Percentiles rank a stretch among this genome's conserved stretches.
Conservation (phyloP, 768 basidiomycete species). For the Gloeopeniophorella convolvens region DNA sequence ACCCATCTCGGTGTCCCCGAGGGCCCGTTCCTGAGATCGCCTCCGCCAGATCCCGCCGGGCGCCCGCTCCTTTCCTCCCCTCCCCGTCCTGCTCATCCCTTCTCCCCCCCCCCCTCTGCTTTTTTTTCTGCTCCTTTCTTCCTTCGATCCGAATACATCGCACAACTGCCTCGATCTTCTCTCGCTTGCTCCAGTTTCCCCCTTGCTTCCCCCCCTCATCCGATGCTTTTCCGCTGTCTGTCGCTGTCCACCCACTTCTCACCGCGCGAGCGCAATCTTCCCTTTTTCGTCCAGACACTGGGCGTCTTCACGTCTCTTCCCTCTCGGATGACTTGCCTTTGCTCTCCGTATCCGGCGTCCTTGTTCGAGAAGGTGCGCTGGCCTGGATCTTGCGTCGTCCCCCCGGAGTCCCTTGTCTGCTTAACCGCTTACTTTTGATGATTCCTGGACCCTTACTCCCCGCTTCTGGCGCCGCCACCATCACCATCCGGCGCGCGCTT, state of each 20-base stretch:
- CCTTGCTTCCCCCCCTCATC: not conserved
- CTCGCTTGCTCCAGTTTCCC: not conserved
- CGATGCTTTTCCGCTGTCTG: not conserved
- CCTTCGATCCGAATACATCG: not conserved
- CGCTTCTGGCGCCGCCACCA: slow-evolving; percentile 14
- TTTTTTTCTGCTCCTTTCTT: not conserved
- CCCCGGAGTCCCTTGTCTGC: not conserved
- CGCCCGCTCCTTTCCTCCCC: slow-evolving; percentile 8
- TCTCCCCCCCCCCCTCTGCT: not conserved
- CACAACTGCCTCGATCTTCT: not conserved
- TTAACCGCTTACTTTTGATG: too few relatives aligned
- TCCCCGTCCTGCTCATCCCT: slow-evolving; percentile 15
- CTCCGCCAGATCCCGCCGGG: not conserved
- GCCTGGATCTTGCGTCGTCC: not conserved
- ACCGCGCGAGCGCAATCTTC: slow-evolving; percentile 6
- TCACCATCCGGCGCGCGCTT: slow-evolving; percentile 6
- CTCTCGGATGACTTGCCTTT: slow-evolving; percentile 22
- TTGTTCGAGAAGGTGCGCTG: too few relatives aligned
- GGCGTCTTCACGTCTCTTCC: slow-evolving; percentile 7
- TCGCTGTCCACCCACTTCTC: too few relatives aligned
- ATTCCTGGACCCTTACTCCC: not conserved
- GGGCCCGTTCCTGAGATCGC: slow-evolving; percentile 15
- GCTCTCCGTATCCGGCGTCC: too few relatives aligned
- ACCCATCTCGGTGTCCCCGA: not conserved
- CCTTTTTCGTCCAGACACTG: slow-evolving; percentile 5